A percentile compares a stretch with the other conserved stretches of the same genome.
These are phyloP conservation scores for Vanrija sp. DNA, from an alignment of 1,284 basidiomycete genomes.

Conservation along the genomic window DNA sequence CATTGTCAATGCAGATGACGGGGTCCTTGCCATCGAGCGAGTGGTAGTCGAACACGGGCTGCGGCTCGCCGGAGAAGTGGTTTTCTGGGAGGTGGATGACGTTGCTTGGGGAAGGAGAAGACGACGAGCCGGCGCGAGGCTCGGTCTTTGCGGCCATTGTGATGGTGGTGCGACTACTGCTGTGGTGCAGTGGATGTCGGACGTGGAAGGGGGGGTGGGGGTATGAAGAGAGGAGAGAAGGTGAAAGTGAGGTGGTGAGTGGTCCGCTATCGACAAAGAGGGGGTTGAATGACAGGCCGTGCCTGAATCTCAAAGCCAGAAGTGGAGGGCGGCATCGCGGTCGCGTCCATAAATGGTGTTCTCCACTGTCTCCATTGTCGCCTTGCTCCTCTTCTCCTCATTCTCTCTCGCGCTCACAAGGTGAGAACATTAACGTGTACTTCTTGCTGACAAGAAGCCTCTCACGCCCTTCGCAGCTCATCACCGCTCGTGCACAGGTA, in stretches of 20 bases:
- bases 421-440: too few species aligned
- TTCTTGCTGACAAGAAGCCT: too few species aligned
- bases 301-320: background rate
- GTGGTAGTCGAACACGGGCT: conserved; percentile 32
- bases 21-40: conserved; percentile 29
- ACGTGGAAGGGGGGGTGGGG: background rate
- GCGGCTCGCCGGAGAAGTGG: conserved; percentile 20
- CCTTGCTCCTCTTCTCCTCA: too few species aligned
- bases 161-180: too few species aligned
- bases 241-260: background rate
- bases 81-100: conserved; percentile 35
- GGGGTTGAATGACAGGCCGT: background rate
- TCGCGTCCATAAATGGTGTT: background rate
- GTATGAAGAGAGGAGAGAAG: background rate
- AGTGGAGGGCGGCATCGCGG: background rate
- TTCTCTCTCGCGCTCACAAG: too few species aligned
- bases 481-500: too few species aligned
- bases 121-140: conserved; percentile 16
- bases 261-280: background rate
- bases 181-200: background rate
- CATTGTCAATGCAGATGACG: conserved; percentile 84
- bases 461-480: too few species aligned
- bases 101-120: conserved; percentile 16
- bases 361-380: too few species aligned
- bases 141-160: conserved; percentile 1